A percentile compares a stretch with the other conserved stretches of the same genome.
Conservation (phyloP, 179 eudicot species). For the Monotropa hypopitys region DNA sequence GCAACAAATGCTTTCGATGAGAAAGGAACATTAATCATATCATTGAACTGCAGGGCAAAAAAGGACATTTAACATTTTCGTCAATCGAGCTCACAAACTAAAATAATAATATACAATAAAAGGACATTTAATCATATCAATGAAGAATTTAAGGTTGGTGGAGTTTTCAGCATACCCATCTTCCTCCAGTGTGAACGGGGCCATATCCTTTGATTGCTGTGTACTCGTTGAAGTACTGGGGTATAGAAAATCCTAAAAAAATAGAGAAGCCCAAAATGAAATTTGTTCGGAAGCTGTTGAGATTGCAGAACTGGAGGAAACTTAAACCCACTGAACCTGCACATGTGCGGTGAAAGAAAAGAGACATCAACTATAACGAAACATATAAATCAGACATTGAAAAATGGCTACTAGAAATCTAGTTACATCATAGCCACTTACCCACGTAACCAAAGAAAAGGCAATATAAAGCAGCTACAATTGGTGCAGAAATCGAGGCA, state of each 20-base stretch:
- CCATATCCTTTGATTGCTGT: conserved; percentile 27
- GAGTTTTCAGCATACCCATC: conserved; percentile 27
- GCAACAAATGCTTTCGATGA: conserved; percentile 81
- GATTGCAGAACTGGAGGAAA: conserved; percentile 42
- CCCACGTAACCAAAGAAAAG: conserved; percentile 34
- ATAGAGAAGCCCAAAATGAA: conserved; percentile 32
- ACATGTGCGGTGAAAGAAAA: not conserved
- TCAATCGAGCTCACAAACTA: not conserved
- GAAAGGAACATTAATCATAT: conserved; percentile 72
- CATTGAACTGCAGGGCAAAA: conserved; percentile 45
- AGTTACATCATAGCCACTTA: conserved; percentile 9
- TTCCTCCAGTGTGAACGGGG: conserved; percentile 29
- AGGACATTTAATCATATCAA: too few relatives aligned
- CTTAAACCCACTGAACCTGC: conserved; percentile 32
- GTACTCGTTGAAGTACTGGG: conserved; percentile 38
- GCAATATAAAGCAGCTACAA: conserved; percentile 29
- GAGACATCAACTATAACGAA: not conserved
- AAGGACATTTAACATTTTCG: not conserved
- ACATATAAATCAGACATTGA: not conserved
- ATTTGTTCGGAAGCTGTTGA: conserved; percentile 33
- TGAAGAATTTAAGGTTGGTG: not conserved
- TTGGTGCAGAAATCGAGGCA: conserved; percentile 34
- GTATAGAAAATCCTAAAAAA: conserved; percentile 32
- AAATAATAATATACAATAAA: too few relatives aligned
- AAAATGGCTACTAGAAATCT: not conserved